phyloP scores from a whole-genome alignment of 1,284 basidiomycete species.

The Ustilago crameri region DNA sequence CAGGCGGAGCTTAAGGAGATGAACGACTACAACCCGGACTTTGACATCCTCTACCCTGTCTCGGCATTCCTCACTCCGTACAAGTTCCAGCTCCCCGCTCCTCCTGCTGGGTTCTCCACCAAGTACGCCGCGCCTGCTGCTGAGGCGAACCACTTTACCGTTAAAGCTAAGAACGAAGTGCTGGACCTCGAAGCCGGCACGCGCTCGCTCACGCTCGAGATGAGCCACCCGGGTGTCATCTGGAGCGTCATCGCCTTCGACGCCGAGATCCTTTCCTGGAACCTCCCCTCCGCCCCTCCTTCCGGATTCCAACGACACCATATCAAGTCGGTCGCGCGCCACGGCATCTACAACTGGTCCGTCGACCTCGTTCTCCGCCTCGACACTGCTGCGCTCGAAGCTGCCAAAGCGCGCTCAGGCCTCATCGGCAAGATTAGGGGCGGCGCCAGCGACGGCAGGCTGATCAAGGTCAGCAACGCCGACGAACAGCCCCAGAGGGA shows the following conservation, averaged over 20 bases:
- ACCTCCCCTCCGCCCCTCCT: slow-evolving; percentile 70
- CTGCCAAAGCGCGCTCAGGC: slow-evolving; percentile 16
- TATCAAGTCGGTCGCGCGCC: slow-evolving; percentile 88
- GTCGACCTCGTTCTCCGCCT: slow-evolving; percentile 78
- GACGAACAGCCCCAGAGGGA: slow-evolving; percentile 18
- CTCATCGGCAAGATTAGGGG: slow-evolving; percentile 16
- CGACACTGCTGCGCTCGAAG: slow-evolving; percentile 16
- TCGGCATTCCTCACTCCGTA: slow-evolving; percentile 80
- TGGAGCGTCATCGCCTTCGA: slow-evolving; percentile 94
- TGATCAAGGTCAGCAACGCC: slow-evolving; percentile 13
- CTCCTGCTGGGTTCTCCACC: slow-evolving; percentile 58
- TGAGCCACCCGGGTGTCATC: slow-evolving; percentile 85
- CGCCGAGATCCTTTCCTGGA: slow-evolving; percentile 89
- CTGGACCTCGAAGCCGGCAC: slow-evolving; percentile 75
- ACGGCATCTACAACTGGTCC: slow-evolving; percentile 78
- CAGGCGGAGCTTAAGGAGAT: slow-evolving; percentile 65
- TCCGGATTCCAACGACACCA: slow-evolving; percentile 80
- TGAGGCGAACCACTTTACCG: slow-evolving; percentile 71
- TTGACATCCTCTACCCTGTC: slow-evolving; percentile 76
- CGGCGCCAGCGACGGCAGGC: slow-evolving; percentile 11
- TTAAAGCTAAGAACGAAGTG: slow-evolving; percentile 75
- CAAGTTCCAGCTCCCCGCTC: slow-evolving; percentile 75
- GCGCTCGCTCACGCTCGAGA: slow-evolving; percentile 77
- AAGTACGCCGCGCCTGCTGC: slow-evolving; percentile 40
- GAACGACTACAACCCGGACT: slow-evolving; percentile 62